Evolutionary conservation across 73 alveolate genomes (phyloP).

Genomic region (Durusdinium trenchii): DNA sequence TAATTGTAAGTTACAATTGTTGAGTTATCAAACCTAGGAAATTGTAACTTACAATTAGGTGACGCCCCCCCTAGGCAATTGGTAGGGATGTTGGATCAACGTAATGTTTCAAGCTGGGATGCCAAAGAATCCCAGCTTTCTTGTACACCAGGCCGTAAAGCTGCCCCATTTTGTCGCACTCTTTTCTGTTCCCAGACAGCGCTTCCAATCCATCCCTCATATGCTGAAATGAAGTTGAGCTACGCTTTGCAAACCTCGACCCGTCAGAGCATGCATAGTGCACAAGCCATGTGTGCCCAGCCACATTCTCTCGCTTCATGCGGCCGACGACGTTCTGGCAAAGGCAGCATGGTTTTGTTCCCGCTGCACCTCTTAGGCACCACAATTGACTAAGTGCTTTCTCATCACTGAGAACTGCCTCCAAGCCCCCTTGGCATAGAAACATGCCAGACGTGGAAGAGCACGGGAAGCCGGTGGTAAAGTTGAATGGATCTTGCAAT

Average conservation of each 20-base stretch:
- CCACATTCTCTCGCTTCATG: not conserved
- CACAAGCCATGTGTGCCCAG: not conserved
- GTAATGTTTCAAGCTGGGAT: not conserved
- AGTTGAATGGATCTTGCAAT: not conserved
- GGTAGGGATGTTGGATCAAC: too few relatives aligned
- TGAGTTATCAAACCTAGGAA: too few relatives aligned
- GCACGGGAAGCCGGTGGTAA: not conserved
- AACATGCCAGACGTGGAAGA: not conserved
- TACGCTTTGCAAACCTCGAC: not conserved
- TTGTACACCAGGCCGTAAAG: not conserved
- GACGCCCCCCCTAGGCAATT: too few relatives aligned
- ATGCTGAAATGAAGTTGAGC: not conserved
- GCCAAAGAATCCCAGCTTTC: not conserved
- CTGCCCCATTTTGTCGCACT: not conserved
- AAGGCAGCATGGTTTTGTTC: not conserved
- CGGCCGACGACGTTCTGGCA: not conserved
- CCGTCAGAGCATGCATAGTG: slow-evolving; percentile 36
- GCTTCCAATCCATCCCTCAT: not conserved
- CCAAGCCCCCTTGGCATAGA: not conserved
- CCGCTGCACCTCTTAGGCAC: not conserved
- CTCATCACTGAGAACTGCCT: not conserved
- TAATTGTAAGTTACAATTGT: too few relatives aligned
- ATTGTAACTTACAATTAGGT: too few relatives aligned
- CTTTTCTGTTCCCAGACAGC: not conserved
- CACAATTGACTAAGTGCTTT: not conserved